Conservation (phyloP, 2,329 filamentous ascomycete genomes). For the Calonectria hawksworthii region DNA sequence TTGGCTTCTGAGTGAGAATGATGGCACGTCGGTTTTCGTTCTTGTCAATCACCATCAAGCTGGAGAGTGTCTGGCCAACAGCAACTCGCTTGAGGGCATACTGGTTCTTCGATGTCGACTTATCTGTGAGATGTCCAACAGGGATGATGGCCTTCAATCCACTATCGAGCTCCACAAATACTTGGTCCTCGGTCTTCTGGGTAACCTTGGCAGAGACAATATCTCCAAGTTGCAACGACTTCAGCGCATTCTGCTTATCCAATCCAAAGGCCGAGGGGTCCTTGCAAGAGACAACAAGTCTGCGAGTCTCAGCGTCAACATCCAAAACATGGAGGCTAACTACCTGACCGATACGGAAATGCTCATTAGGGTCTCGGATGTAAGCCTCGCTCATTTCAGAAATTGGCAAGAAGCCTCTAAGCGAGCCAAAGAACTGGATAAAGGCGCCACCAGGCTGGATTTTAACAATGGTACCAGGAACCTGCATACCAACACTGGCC, state of each 20-base stretch:
- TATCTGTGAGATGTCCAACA: slow-evolving; percentile 86
- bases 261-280: slow-evolving; percentile 83
- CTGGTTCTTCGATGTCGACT: slow-evolving; percentile 82
- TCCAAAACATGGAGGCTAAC: slow-evolving; percentile 91
- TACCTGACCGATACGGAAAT: slow-evolving; percentile 92
- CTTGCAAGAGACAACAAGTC: slow-evolving; percentile 93
- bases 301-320: slow-evolving; percentile 78
- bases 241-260: slow-evolving; percentile 82
- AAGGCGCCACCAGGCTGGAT: slow-evolving; percentile 84
- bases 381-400: slow-evolving; percentile 99
- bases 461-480: slow-evolving; percentile 89
- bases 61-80: slow-evolving; percentile 85
- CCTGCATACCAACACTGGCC: slow-evolving; percentile 80
- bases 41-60: slow-evolving; percentile 91
- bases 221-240: slow-evolving; percentile 79
- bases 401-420: slow-evolving; percentile 90
- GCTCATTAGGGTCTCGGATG: slow-evolving; percentile 88
- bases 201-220: slow-evolving; percentile 83
- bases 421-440: slow-evolving; percentile 89
- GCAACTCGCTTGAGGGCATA: slow-evolving; percentile 84
- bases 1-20: slow-evolving; percentile 85
- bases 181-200: slow-evolving; percentile 83
- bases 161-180: slow-evolving; percentile 82
- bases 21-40: slow-evolving; percentile 82
- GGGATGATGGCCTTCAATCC: slow-evolving; percentile 84